phyloP scores from a whole-genome alignment of 2,329 filamentous ascomycete species.

The Colletotrichum viniferum region DNA sequence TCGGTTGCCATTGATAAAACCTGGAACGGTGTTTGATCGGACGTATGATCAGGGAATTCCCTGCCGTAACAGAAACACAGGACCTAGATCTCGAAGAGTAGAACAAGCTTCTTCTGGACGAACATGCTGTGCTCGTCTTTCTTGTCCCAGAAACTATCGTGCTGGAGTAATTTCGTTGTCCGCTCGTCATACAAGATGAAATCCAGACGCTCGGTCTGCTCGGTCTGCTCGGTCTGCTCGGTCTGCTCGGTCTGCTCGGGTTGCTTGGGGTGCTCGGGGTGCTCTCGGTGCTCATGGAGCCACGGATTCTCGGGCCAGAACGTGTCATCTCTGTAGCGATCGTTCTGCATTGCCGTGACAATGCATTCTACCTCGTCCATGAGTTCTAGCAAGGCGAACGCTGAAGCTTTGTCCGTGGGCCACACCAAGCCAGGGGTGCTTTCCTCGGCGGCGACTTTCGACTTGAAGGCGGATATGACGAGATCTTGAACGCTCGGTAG shows the following conservation, averaged over 20 bases:
- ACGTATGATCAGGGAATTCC: not conserved
- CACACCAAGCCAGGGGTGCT: not conserved
- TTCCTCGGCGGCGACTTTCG: not conserved
- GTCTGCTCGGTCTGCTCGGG: too few relatives aligned
- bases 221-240: too few relatives aligned
- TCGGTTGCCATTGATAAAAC: not conserved
- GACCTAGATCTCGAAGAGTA: not conserved
- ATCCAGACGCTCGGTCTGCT: too few relatives aligned
- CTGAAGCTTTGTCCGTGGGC: not conserved
- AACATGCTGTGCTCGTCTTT: not conserved
- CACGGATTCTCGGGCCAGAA: not conserved
- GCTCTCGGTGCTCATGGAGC: not conserved
- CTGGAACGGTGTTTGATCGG: not conserved
- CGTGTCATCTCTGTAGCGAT: not conserved
- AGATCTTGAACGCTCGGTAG: not conserved
- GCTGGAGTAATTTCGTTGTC: not conserved
- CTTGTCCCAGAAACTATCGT: not conserved
- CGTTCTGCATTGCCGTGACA: not conserved
- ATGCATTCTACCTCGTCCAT: not conserved
- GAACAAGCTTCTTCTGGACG: not conserved
- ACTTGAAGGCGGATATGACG: not conserved
- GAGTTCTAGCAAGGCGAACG: not conserved
- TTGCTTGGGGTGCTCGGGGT: not conserved
- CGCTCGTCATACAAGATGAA: too few relatives aligned
- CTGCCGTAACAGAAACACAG: not conserved